Base-by-base conservation (phyloP, 148 eudicot species). In the Fallopia convolvulus region DNA sequence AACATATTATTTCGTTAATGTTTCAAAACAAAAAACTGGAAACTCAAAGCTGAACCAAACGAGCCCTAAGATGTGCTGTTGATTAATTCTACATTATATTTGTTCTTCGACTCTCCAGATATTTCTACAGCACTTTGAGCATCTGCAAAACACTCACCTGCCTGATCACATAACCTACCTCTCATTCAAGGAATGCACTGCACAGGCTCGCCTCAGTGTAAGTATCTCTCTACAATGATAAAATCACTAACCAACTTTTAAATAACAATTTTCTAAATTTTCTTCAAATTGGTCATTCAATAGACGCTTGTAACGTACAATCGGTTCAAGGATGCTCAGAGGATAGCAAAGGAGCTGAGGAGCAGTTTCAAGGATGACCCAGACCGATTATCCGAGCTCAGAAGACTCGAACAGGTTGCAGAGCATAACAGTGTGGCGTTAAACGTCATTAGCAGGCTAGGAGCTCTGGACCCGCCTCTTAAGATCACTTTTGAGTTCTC, bases 81-180 rank as follows among this genome's bases (percentile, higher is more conserved):
- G 58, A 53, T 55, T n/a, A 21, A n/a, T 21, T 23, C 4, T 6
- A 21, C 32, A 23, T 21, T 4, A 2, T 20, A 63, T 26, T 30
- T 4, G 21, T 68, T 68, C 52, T 77, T 65, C 15, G 26, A 72
- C 48, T 26, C 17, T 77, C 76, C 89, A 95, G 99, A 92, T 89
- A 85, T 92, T 95, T 82, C 74, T 83, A 53, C 99, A 95, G 87
- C 99, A 89, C 85, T 95, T 95, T 65, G 99, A 92, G 85, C 94
- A 89, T 76, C 84, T 95, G 50, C 99, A 87, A 77, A 95, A 88
- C 79, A 97, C 97, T 76, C 87, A 92, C 81, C 80, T 95, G 66
- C 97, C 99, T 4, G 97, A 92, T 84, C 89, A 91, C 77, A 79
- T 89, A 36, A 76, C 97, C 9, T 95, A 88, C 86, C 79, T 76